phyloP scores from a whole-genome alignment of 768 basidiomycete species.

The Pleurotus tuoliensis region DNA sequence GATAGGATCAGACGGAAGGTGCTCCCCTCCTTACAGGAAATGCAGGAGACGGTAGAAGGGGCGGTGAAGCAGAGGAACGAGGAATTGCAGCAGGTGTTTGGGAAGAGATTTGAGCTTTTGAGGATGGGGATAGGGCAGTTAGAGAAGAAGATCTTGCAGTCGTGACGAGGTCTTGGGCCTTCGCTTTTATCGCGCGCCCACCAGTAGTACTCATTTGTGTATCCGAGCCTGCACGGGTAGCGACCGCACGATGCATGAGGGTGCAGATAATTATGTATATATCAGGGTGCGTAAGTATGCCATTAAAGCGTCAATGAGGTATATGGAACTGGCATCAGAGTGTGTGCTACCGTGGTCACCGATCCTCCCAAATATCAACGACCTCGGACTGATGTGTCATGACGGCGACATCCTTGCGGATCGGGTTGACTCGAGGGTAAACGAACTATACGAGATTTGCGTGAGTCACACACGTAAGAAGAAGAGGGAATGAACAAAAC shows the following conservation, averaged over 20 bases:
- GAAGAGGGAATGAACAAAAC: constrained; percentile 34
- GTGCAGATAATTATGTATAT: no score
- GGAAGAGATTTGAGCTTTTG: neutral
- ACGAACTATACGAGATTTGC: constrained; percentile 55
- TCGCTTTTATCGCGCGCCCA: no score
- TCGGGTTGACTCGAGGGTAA: constrained; percentile 72
- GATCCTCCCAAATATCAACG: constrained; percentile 53
- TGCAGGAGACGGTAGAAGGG: neutral
- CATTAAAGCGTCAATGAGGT: no score
- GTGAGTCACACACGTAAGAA: neutral
- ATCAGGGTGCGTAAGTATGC: no score
- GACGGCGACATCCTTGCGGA: constrained; percentile 73
- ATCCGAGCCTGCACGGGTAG: no score
- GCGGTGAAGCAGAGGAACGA: neutral
- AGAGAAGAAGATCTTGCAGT: no score
- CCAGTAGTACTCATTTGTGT: no score
- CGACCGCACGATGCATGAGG: no score
- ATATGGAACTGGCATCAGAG: no score
- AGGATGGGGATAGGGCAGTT: no score
- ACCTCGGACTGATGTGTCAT: constrained; percentile 87
- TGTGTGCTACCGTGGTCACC: neutral
- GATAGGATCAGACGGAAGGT: neutral
- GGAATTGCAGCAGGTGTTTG: neutral
- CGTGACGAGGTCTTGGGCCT: no score
- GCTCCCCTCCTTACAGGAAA: neutral